phyloP scores from a whole-genome alignment of 2,329 filamentous ascomycete species.

The Pseudofabraea citricarpa region DNA sequence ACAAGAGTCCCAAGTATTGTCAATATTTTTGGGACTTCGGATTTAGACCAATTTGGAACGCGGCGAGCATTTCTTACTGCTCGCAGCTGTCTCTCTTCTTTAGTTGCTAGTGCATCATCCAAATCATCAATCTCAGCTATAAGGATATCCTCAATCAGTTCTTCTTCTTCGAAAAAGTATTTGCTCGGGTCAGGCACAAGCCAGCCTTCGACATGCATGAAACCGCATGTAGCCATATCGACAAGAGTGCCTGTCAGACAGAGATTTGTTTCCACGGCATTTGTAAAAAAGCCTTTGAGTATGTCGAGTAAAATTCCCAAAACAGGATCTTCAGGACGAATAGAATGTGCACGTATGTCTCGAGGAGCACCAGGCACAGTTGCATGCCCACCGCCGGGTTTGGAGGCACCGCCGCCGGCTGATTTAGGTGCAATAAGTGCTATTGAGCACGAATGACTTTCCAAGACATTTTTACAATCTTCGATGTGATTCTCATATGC shows the following conservation, averaged over 20 bases:
- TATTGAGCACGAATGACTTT: conserved; percentile 69
- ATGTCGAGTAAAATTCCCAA: conserved; percentile 64
- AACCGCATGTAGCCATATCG: conserved; percentile 77
- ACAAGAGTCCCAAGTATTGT: conserved; percentile 54
- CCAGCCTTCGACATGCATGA: conserved; percentile 87
- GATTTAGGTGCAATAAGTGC: conserved; percentile 60
- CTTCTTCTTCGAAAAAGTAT: conserved; percentile 50
- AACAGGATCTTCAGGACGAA: conserved; percentile 58
- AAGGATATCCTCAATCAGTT: conserved; percentile 34
- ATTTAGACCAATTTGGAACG: conserved; percentile 47
- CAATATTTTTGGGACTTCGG: conserved; percentile 49
- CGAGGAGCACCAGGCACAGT: conserved; percentile 56
- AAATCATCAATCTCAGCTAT: conserved; percentile 4
- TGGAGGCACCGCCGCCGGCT: conserved; percentile 49
- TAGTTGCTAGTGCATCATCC: conserved; percentile 25
- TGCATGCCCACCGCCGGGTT: conserved; percentile 49
- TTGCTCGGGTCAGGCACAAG: conserved; percentile 67
- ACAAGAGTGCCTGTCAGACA: conserved; percentile 80
- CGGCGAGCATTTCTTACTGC: conserved; percentile 47
- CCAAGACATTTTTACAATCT: conserved; percentile 64
- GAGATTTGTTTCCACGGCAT: conserved; percentile 87
- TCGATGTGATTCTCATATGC: conserved; percentile 68
- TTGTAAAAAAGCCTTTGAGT: conserved; percentile 78
- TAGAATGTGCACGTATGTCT: conserved; percentile 55
- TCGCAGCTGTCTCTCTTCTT: conserved; percentile 40